Evolutionary conservation across 805 yeast species (phyloP).

Genomic region (Kodamaea neixiangensis): DNA sequence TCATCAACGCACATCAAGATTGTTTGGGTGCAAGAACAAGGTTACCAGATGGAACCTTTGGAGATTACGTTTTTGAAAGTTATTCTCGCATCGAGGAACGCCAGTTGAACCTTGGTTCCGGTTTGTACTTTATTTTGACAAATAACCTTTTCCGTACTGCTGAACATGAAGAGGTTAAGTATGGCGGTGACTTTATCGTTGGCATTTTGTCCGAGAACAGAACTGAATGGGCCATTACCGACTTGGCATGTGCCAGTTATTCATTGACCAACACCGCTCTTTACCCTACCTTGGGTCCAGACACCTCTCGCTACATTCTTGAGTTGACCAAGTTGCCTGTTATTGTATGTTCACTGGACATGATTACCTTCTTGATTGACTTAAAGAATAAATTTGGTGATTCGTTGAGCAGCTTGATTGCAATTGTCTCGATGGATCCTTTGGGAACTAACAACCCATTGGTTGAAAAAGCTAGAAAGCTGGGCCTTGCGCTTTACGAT

Average conservation of each 20-base stretch:
- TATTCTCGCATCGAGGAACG: slow-evolving; percentile 33
- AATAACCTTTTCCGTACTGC: slow-evolving; percentile 35
- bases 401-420: slow-evolving; percentile 30
- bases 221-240: slow-evolving; percentile 69
- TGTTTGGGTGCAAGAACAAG: slow-evolving; percentile 49
- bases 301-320: slow-evolving; percentile 64
- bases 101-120: slow-evolving; percentile 40
- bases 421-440: slow-evolving; percentile 40
- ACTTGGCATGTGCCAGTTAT: slow-evolving; percentile 64
- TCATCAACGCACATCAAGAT: slow-evolving; percentile 34
- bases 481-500: slow-evolving; percentile 25
- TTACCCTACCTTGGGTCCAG: slow-evolving; percentile 45
- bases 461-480: slow-evolving; percentile 18
- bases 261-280: slow-evolving; percentile 27
- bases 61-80: slow-evolving; percentile 30
- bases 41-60: slow-evolving; percentile 27
- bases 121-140: slow-evolving; percentile 33
- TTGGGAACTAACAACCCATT: slow-evolving; percentile 15
- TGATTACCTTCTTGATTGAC: slow-evolving; percentile 27
- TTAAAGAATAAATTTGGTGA: slow-evolving; percentile 28
- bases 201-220: slow-evolving; percentile 59
- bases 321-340: slow-evolving; percentile 61
- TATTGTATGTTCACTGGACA: slow-evolving; percentile 37
- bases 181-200: slow-evolving; percentile 43
- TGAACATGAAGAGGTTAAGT: slow-evolving; percentile 26